A percentile compares a stretch with the other conserved stretches of the same genome.
Evolutionary conservation across 306 rosid species (phyloP).

Genomic region (Medicago lupulina): DNA sequence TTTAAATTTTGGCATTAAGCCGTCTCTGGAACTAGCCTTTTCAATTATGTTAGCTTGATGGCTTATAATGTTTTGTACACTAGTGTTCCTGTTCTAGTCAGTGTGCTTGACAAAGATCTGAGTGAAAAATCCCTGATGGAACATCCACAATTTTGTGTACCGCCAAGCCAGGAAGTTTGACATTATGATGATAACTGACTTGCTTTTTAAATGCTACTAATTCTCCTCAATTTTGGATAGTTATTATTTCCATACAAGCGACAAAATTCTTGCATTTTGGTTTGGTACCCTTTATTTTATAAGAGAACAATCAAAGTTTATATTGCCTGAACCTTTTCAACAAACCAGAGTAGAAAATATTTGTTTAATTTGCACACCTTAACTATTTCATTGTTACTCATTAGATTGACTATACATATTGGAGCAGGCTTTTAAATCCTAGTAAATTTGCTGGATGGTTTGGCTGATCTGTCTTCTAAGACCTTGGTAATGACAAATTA

Average conservation of each 20-base stretch:
- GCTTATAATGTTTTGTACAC: conserved; percentile 99
- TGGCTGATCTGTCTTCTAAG: conserved; percentile 85
- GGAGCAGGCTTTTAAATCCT: conserved; percentile 89
- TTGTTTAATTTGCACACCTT: conserved; percentile 30
- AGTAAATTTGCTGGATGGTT: conserved; percentile 99
- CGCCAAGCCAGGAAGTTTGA: too few species aligned
- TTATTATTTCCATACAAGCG: too few species aligned
- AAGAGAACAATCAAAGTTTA: too few species aligned
- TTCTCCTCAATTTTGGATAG: too few species aligned
- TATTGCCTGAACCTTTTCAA: conserved; percentile 29
- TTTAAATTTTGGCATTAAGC: too few species aligned
- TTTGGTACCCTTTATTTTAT: too few species aligned
- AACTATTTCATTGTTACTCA: conserved; percentile 7
- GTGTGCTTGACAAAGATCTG: conserved; percentile 98
- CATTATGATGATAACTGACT: too few species aligned
- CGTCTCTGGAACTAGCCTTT: conserved; percentile 99
- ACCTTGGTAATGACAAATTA: neutral
- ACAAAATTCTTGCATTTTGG: too few species aligned
- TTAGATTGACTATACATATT: conserved; percentile 34
- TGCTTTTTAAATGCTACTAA: too few species aligned
- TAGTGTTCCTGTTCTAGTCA: conserved; percentile 91
- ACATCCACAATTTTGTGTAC: too few species aligned
- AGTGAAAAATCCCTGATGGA: too few species aligned
- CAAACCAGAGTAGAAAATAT: conserved; percentile 1
- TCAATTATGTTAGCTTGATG: conserved; percentile 99